Evolutionary conservation across 2,329 filamentous ascomycete genomes (phyloP).

Genomic region (Coniochaeta sp.): DNA sequence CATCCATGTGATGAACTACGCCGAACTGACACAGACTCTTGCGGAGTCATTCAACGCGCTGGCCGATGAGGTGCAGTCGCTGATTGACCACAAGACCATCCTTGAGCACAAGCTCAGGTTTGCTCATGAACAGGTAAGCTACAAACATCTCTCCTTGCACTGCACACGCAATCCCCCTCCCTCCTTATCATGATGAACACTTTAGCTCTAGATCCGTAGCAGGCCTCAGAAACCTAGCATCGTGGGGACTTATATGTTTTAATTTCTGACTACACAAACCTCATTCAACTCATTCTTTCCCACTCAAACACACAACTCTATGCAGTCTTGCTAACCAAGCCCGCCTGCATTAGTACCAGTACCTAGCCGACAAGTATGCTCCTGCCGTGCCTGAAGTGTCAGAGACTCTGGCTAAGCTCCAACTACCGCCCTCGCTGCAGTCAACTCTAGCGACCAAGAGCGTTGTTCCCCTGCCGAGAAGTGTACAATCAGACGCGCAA

Average conservation of each 20-base stretch:
- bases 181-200: conserved; percentile 30
- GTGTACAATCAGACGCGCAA: conserved; percentile 35
- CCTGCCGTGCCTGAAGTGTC: conserved; percentile 58
- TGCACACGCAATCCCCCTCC: conserved; percentile 8
- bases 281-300: conserved; percentile 9
- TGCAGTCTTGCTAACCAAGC: background rate
- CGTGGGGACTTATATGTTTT: conserved; percentile 40
- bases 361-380: conserved; percentile 61
- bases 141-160: background rate
- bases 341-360: conserved; percentile 45
- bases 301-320: background rate
- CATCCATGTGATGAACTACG: conserved; percentile 32
- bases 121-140: conserved; percentile 56
- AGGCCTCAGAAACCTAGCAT: conserved; percentile 51
- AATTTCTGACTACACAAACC: conserved; percentile 30
- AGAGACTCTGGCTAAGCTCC: conserved; percentile 59
- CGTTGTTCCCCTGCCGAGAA: conserved; percentile 48
- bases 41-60: conserved; percentile 58
- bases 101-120: conserved; percentile 61
- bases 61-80: conserved; percentile 56
- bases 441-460: conserved; percentile 39
- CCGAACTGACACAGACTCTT: conserved; percentile 46
- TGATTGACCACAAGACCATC: conserved; percentile 58
- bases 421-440: conserved; percentile 49
- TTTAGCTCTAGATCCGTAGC: conserved; percentile 85